phyloP scores from a whole-genome alignment of 208 protist genomes.

The Angomonas ambiguus region DNA sequence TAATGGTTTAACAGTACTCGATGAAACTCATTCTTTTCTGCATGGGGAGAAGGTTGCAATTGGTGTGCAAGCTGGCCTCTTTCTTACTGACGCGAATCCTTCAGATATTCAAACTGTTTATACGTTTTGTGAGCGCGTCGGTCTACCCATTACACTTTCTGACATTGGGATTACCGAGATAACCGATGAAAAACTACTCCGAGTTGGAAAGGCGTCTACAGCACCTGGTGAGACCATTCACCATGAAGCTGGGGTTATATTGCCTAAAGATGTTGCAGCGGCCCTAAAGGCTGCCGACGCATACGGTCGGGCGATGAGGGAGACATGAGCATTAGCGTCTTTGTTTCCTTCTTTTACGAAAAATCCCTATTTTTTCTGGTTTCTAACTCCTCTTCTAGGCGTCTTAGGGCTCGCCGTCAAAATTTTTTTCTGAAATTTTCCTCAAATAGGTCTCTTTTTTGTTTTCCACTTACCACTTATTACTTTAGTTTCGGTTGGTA shows the following conservation, averaged over 20 bases:
- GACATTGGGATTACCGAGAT: constrained; percentile 16
- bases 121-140: constrained; percentile 25
- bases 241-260: constrained; percentile 23
- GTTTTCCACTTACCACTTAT: too few species aligned
- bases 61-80: constrained; percentile 16
- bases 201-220: constrained; percentile 12
- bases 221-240: constrained; percentile 26
- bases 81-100: constrained; percentile 19
- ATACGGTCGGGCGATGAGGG: too few species aligned
- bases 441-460: too few species aligned
- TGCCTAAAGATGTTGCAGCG: constrained; percentile 13
- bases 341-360: too few species aligned
- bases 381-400: too few species aligned
- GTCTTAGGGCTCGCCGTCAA: too few species aligned
- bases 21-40: constrained; percentile 16
- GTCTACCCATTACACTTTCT: constrained; percentile 24
- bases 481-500: too few species aligned
- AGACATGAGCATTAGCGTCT: too few species aligned
- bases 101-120: constrained; percentile 18
- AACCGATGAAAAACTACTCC: constrained; percentile 16
- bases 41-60: constrained; percentile 33
- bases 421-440: too few species aligned
- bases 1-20: constrained; percentile 24
- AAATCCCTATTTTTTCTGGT: too few species aligned
- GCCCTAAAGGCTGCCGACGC: constrained; percentile 15